phyloP scores from a whole-genome alignment of 495 filamentous ascomycete species.

The Hyaloscypha hepaticicola region DNA sequence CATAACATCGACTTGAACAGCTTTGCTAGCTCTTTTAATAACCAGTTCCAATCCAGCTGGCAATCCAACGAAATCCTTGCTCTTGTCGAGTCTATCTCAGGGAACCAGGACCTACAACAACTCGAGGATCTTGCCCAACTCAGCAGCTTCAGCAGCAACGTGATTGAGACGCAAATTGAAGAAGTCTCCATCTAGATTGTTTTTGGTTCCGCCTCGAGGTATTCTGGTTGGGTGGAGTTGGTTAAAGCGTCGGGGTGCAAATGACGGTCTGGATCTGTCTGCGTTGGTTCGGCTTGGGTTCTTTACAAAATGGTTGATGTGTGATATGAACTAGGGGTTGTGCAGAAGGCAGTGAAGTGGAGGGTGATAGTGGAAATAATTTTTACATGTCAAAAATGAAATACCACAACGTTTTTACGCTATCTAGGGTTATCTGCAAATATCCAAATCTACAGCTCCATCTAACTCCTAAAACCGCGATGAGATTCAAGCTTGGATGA shows the following conservation, averaged over 20 bases:
- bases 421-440: neutral
- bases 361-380: neutral
- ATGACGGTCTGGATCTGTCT: neutral
- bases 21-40: neutral
- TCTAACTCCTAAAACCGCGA: neutral
- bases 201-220: neutral
- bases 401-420: neutral
- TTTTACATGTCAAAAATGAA: conserved; percentile 9
- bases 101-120: neutral
- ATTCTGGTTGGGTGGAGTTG: neutral
- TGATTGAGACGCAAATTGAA: neutral
- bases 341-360: neutral
- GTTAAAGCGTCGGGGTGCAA: neutral
- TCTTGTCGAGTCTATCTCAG: neutral
- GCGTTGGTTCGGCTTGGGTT: neutral
- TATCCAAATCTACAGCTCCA: neutral
- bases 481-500: neutral
- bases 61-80: neutral
- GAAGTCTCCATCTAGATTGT: neutral
- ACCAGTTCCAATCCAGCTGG: neutral
- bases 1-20: neutral
- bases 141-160: neutral
- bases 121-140: neutral
- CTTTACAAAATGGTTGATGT: neutral
- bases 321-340: neutral